Evolutionary conservation across 306 rosid species (phyloP).

Genomic region (Cucurbita moschata): DNA sequence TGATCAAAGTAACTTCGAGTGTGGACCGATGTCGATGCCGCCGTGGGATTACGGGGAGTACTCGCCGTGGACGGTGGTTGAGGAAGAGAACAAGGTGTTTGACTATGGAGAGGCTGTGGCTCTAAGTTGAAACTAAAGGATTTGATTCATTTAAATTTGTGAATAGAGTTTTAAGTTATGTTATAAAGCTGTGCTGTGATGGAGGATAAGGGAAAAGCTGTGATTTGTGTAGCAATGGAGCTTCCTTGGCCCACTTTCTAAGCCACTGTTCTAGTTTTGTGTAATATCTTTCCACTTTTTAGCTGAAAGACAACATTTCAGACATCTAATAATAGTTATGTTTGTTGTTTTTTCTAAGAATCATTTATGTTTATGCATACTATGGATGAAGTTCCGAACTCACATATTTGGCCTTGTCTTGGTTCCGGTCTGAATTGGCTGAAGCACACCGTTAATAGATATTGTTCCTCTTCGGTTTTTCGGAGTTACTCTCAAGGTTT

Average conservation of each 20-base stretch:
- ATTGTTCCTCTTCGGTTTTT: too few relatives aligned
- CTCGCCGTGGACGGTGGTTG: constrained; percentile 52
- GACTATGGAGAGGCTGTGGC: background rate
- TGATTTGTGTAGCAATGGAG: constrained; percentile 9
- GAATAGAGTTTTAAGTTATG: background rate
- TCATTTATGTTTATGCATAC: too few relatives aligned
- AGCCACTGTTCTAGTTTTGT: too few relatives aligned
- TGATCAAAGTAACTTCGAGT: constrained; percentile 25
- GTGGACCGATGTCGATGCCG: constrained; percentile 26
- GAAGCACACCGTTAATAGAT: too few relatives aligned
- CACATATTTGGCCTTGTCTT: too few relatives aligned
- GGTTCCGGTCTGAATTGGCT: fast-evolving
- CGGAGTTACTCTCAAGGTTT: too few relatives aligned
- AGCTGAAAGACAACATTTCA: too few relatives aligned
- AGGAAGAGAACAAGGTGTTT: constrained; percentile 38
- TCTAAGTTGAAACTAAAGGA: background rate
- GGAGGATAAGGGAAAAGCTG: constrained; percentile 2
- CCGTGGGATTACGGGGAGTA: constrained; percentile 50
- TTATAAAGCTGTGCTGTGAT: background rate
- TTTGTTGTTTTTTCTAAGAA: too few relatives aligned
- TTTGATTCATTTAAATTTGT: constrained; percentile 12
- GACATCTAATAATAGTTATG: too few relatives aligned
- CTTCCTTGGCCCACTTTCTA: background rate
- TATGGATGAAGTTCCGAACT: too few relatives aligned
- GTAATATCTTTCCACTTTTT: too few relatives aligned